Evolutionary conservation across 495 filamentous ascomycete genomes (phyloP).

Genomic region (Thozetella sp.): DNA sequence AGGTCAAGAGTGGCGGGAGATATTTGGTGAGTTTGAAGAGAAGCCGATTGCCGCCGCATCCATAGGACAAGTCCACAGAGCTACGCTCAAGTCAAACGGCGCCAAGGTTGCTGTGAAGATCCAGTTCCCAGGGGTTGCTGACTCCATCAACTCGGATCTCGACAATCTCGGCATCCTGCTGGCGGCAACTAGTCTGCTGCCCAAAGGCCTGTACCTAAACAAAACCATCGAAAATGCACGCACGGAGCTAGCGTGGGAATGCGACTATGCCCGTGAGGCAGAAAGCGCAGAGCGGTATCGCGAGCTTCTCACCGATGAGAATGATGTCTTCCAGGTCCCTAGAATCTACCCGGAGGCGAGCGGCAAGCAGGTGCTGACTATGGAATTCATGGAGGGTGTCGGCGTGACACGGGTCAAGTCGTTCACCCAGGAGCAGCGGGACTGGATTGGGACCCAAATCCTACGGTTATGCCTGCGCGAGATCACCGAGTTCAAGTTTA

Average conservation of each 20-base stretch:
- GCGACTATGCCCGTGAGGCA: constrained; percentile 90
- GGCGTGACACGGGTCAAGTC: constrained; percentile 81
- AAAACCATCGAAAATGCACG: constrained; percentile 98
- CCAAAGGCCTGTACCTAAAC: constrained; percentile 90
- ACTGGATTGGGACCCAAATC: constrained; percentile 94
- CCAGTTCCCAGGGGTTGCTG: constrained; percentile 96
- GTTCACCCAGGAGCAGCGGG: constrained; percentile 78
- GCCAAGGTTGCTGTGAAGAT: constrained; percentile 89
- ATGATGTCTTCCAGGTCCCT: constrained; percentile 76
- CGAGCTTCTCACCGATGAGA: constrained; percentile 68
- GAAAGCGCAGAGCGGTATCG: constrained; percentile 75
- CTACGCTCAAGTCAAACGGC: constrained; percentile 73
- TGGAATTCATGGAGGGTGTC: constrained; percentile 84
- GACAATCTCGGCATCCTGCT: constrained; percentile 90
- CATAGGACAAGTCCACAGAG: constrained; percentile 94
- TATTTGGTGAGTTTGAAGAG: constrained; percentile 85
- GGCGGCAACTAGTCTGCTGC: constrained; percentile 84
- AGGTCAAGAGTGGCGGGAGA: constrained; percentile 80
- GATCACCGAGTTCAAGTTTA: constrained; percentile 90
- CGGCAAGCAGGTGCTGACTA: constrained; percentile 86
- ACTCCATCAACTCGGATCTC: constrained; percentile 93
- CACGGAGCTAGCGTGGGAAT: constrained; percentile 92
- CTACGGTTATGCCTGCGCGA: constrained; percentile 91
- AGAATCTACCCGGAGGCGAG: constrained; percentile 76
- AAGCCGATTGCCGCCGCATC: constrained; percentile 95